Evolutionary conservation across 2,329 filamentous ascomycete species (phyloP).

Genomic region (Raffaelea deltoideospora): DNA sequence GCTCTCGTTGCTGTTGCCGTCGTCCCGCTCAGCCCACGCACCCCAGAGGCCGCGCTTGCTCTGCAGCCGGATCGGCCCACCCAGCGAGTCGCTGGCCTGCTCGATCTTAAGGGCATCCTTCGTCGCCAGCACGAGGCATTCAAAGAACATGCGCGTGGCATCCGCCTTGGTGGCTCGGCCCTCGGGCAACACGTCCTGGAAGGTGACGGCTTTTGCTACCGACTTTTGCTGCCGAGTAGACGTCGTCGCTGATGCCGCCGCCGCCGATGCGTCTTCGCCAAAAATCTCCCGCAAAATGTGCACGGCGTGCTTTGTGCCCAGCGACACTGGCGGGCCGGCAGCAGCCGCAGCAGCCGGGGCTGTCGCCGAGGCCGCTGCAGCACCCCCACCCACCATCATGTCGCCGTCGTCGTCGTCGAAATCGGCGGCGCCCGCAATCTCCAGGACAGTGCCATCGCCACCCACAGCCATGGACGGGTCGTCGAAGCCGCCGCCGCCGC

Average conservation of each 20-base stretch:
- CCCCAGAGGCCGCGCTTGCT: constrained; percentile 96
- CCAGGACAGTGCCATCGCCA: constrained; percentile 46
- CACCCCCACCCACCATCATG: constrained; percentile 17
- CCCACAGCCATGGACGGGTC: constrained; percentile 37
- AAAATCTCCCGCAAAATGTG: constrained; percentile 86
- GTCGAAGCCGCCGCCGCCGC: constrained; percentile 33
- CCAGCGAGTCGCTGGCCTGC: constrained; percentile 57
- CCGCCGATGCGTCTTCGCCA: constrained; percentile 54
- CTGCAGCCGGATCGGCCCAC: constrained; percentile 66
- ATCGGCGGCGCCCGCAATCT: constrained; percentile 45
- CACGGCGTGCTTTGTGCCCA: constrained; percentile 90
- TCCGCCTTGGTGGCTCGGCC: constrained; percentile 67
- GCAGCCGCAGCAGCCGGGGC: constrained; percentile 60
- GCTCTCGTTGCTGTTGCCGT: constrained; percentile 44
- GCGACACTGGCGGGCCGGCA: constrained; percentile 72
- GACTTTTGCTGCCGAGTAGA: constrained; percentile 60
- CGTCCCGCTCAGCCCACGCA: constrained; percentile 74
- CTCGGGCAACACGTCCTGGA: constrained; percentile 84
- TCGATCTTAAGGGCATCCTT: constrained; percentile 98
- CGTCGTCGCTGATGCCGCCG: too few species aligned
- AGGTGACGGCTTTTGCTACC: constrained; percentile 64
- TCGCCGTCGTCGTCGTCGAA: constrained; percentile 31
- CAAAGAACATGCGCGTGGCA: constrained; percentile 99
- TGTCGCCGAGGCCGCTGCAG: constrained; percentile 49
- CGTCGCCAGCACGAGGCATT: constrained; percentile 85